These are phyloP conservation scores for Aspergillus steynii DNA, from an alignment of 495 filamentous ascomycete species.

Conservation along the genomic window DNA sequence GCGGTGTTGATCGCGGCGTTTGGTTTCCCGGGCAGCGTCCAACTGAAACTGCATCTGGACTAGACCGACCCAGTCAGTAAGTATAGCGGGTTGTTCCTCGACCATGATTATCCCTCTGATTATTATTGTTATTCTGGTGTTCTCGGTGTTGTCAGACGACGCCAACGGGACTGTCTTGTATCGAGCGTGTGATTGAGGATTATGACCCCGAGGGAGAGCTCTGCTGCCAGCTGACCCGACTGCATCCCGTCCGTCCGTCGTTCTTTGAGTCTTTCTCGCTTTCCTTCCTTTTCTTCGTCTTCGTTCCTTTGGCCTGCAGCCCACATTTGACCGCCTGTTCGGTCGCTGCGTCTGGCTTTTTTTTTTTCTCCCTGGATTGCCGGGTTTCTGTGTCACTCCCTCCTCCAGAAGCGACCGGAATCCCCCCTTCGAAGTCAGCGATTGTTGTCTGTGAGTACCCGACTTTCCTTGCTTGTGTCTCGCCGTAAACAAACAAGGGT, in stretches of 20 bases:
- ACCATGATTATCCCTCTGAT: neutral
- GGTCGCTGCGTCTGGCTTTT: neutral
- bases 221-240: neutral
- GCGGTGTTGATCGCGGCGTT: slow-evolving; percentile 11
- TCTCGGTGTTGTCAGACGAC: neutral
- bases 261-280: neutral
- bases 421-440: neutral
- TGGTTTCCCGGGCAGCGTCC: slow-evolving; percentile 34
- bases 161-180: neutral
- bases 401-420: slow-evolving; percentile 20
- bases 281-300: neutral
- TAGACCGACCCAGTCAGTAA: neutral
- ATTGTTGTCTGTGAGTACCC: slow-evolving; percentile 1
- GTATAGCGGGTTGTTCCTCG: neutral
- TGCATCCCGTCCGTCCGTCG: neutral
- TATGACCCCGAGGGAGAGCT: neutral
- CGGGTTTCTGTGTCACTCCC: neutral
- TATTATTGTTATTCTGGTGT: neutral
- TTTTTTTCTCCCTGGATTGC: neutral
- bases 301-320: neutral
- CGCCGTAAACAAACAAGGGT: slow-evolving; percentile 13
- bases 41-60: neutral
- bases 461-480: neutral
- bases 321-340: slow-evolving; percentile 10
- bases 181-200: neutral